phyloP scores from a whole-genome alignment of 2,329 filamentous ascomycete genomes.

The Clathrospora elynae region DNA sequence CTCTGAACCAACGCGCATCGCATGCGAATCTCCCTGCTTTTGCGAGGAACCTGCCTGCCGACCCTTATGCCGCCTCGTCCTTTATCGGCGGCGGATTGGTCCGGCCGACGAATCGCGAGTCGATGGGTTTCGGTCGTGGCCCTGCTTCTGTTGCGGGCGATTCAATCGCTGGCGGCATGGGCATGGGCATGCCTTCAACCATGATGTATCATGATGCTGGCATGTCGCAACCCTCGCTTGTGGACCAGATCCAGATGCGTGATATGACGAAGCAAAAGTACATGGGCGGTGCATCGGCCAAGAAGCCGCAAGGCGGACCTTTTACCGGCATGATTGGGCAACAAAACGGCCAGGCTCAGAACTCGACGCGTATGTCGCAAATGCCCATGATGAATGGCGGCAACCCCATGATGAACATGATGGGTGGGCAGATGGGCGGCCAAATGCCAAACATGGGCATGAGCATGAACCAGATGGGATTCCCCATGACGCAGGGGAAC shows the following conservation, averaged over 20 bases:
- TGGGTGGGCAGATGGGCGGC: conserved; percentile 29
- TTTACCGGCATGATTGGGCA: conserved; percentile 44
- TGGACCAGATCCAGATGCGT: conserved; percentile 47
- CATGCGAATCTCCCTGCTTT: conserved; percentile 40
- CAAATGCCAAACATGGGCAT: conserved; percentile 39
- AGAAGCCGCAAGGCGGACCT: conserved; percentile 36
- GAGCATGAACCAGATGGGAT: conserved; percentile 40
- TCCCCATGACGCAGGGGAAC: conserved; percentile 77
- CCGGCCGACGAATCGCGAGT: conserved; percentile 42
- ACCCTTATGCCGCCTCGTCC: conserved; percentile 35
- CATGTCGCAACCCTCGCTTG: conserved; percentile 39
- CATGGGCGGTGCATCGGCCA: conserved; percentile 43
- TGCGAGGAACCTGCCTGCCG: conserved; percentile 43
- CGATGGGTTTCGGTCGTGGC: conserved; percentile 43
- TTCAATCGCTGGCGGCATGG: conserved; percentile 28
- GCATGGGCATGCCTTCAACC: conserved; percentile 17
- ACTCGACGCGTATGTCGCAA: conserved; percentile 34
- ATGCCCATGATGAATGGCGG: conserved; percentile 34
- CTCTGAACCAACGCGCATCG: conserved; percentile 27
- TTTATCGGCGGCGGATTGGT: conserved; percentile 46
- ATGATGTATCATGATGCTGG: conserved; percentile 42
- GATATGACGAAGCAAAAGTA: conserved; percentile 47
- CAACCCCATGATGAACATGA: conserved; percentile 36
- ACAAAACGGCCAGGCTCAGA: conserved; percentile 30
- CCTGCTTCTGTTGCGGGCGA: conserved; percentile 44